These are phyloP conservation scores for Lentinula sp. DNA, from an alignment of 768 basidiomycete genomes.

Conservation along the genomic window DNA sequence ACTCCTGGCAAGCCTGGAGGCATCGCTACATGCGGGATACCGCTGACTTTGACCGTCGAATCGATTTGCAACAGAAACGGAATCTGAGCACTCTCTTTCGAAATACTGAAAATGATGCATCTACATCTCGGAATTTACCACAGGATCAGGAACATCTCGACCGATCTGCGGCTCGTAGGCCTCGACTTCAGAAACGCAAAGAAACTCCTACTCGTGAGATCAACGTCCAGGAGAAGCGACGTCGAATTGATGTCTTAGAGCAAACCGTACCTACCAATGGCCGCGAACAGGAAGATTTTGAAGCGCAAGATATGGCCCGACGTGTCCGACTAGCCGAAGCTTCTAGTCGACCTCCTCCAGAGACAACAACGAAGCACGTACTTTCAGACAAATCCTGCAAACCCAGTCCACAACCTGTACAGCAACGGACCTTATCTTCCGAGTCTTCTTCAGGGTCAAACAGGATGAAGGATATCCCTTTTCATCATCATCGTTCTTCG, in stretches of 20 bases:
- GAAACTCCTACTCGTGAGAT: not conserved
- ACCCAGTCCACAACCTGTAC: not conserved
- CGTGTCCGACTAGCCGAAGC: not conserved
- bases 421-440: not conserved
- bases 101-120: not conserved
- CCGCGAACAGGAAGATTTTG: not conserved
- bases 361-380: not conserved
- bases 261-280: not conserved
- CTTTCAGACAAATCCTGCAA: too few species aligned
- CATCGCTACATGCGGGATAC: not conserved
- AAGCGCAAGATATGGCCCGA: not conserved
- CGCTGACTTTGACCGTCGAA: not conserved
- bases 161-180: not conserved
- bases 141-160: not conserved
- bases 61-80: not conserved
- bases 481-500: not conserved
- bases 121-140: not conserved
- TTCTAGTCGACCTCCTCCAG: not conserved
- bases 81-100: not conserved
- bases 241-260: not conserved
- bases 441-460: not conserved
- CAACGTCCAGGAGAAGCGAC: not conserved
- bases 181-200: not conserved
- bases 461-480: not conserved
- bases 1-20: conserved; percentile 2